Evolutionary conservation across 371 early-diverging fungal genomes (phyloP).

Genomic region (Blakeslea trispora): DNA sequence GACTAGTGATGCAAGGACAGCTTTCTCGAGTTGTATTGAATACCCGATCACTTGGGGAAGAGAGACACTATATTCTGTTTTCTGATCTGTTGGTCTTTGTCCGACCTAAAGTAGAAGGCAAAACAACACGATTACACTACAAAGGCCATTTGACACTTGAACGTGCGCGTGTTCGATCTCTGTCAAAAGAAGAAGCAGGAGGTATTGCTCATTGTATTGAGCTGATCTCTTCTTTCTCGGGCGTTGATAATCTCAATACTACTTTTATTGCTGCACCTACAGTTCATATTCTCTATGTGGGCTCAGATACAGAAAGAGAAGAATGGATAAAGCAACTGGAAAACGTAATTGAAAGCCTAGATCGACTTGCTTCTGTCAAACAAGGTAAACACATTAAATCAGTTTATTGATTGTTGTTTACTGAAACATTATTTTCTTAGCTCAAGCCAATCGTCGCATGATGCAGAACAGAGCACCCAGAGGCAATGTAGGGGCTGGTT

Average conservation of each 20-base stretch:
- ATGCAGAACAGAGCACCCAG: slow-evolving; percentile 23
- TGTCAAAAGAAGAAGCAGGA: slow-evolving; percentile 40
- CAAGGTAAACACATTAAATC: slow-evolving; percentile 17
- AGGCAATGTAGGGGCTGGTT: background rate
- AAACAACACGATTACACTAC: slow-evolving; percentile 35
- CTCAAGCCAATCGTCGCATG: slow-evolving; percentile 25
- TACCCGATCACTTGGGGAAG: slow-evolving; percentile 37
- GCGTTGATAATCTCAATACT: slow-evolving; percentile 43
- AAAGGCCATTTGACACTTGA: slow-evolving; percentile 44
- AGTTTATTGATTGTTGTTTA: background rate
- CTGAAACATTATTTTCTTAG: slow-evolving; percentile 9
- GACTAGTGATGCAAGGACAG: slow-evolving; percentile 38
- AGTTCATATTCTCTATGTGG: slow-evolving; percentile 30
- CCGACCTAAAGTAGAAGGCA: slow-evolving; percentile 29
- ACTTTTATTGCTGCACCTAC: slow-evolving; percentile 41
- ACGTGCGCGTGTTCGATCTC: slow-evolving; percentile 33
- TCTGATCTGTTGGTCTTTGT: slow-evolving; percentile 45
- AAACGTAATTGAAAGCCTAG: slow-evolving; percentile 32
- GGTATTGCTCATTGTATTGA: slow-evolving; percentile 43
- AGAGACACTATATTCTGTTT: slow-evolving; percentile 43
- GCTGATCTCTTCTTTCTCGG: slow-evolving; percentile 36
- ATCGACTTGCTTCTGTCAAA: slow-evolving; percentile 31
- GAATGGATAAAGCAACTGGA: slow-evolving; percentile 33
- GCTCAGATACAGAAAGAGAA: slow-evolving; percentile 29
- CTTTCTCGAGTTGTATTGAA: slow-evolving; percentile 28